Evolutionary conservation across 2,329 filamentous ascomycete species (phyloP).

Genomic region (Bipolaris cookei): DNA sequence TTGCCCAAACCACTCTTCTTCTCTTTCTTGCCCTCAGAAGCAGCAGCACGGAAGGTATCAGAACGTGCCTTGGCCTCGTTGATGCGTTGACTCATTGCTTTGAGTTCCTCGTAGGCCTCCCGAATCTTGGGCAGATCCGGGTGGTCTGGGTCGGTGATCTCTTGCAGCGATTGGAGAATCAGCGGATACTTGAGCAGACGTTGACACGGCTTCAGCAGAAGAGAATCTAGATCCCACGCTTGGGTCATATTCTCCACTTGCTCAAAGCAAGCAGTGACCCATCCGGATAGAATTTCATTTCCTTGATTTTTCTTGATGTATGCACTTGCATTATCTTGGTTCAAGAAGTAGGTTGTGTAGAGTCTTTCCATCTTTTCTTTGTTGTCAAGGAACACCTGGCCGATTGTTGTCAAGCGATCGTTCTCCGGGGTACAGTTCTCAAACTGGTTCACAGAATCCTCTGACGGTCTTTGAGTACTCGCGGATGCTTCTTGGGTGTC

Average conservation of each 20-base stretch:
- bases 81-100: slow-evolving; percentile 70
- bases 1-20: slow-evolving; percentile 63
- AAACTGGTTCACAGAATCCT: slow-evolving; percentile 38
- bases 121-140: slow-evolving; percentile 78
- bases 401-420: slow-evolving; percentile 65
- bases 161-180: slow-evolving; percentile 78
- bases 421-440: slow-evolving; percentile 52
- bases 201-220: slow-evolving; percentile 97
- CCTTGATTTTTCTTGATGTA: slow-evolving; percentile 62
- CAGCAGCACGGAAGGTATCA: slow-evolving; percentile 69
- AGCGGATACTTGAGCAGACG: slow-evolving; percentile 93
- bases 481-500: slow-evolving; percentile 26
- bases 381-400: slow-evolving; percentile 63
- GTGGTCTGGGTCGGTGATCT: slow-evolving; percentile 80
- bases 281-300: slow-evolving; percentile 69
- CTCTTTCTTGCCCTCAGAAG: slow-evolving; percentile 46
- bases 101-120: slow-evolving; percentile 72
- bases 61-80: slow-evolving; percentile 96
- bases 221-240: slow-evolving; percentile 92
- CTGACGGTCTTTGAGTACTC: slow-evolving; percentile 26
- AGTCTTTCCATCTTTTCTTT: slow-evolving; percentile 67
- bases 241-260: slow-evolving; percentile 90
- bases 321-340: slow-evolving; percentile 68
- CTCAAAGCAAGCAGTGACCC: slow-evolving; percentile 91
- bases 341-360: slow-evolving; percentile 69